Evolutionary conservation across 495 filamentous ascomycete genomes (phyloP).

Genomic region (Opeltia flavorubescens): DNA sequence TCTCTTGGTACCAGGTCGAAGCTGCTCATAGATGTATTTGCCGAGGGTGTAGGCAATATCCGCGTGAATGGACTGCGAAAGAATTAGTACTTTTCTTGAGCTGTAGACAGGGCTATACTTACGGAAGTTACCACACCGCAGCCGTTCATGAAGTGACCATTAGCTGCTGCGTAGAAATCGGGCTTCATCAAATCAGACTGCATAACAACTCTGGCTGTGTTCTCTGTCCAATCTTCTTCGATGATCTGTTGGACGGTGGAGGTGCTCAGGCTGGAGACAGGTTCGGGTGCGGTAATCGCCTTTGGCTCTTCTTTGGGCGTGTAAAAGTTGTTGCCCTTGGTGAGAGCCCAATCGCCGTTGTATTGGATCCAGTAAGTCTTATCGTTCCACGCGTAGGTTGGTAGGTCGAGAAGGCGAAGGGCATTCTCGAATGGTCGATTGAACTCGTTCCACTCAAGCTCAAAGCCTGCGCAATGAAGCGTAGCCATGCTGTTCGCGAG

Average conservation of each 20-base stretch:
- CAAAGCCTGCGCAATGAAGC: slow-evolving; percentile 24
- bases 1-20: slow-evolving; percentile 4
- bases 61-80: slow-evolving; percentile 12
- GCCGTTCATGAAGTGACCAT: slow-evolving; percentile 16
- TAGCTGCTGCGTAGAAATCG: slow-evolving; percentile 9
- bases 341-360: slow-evolving; percentile 34
- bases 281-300: not conserved
- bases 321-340: slow-evolving; percentile 24
- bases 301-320: not conserved
- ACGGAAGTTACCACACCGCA: slow-evolving; percentile 1
- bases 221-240: slow-evolving; percentile 4
- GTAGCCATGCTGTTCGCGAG: slow-evolving; percentile 25
- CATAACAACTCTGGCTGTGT: slow-evolving; percentile 11
- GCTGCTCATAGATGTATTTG: slow-evolving; percentile 8
- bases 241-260: slow-evolving; percentile 4
- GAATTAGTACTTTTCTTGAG: not conserved
- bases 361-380: slow-evolving; percentile 40
- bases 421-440: slow-evolving; percentile 29
- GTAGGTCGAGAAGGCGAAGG: slow-evolving; percentile 27
- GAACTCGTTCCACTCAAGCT: slow-evolving; percentile 33
- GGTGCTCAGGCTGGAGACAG: slow-evolving; percentile 1
- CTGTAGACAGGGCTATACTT: not conserved
- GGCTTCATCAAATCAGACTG: slow-evolving; percentile 12
- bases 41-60: slow-evolving; percentile 15
- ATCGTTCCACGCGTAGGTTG: slow-evolving; percentile 33